Base-by-base conservation (phyloP, 768 basidiomycete species). In the Agaricus sinodeliciosus region DNA sequence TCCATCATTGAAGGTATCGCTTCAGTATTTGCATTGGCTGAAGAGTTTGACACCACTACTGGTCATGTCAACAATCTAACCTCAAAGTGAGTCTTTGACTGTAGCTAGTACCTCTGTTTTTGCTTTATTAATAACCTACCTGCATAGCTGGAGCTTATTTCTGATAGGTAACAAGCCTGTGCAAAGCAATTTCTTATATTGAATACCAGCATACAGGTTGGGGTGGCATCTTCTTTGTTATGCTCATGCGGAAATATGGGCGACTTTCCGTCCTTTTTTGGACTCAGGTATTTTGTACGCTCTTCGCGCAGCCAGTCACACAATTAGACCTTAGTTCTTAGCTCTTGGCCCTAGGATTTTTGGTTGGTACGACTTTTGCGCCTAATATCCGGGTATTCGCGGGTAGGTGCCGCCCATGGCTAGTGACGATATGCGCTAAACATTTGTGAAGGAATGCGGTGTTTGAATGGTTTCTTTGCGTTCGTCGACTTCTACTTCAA, bases 181-280 rank as follows among this genome's bases (percentile, higher is more conserved):
- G 12, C 25, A 16, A 15, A 18, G 7, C 16, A 0, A 25, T 11
- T 41, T 49, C 16, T 4, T 25, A 7, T 45, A 25, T 12, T 27
- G 15, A 26, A 28, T 4, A 43, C 6, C 11, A 16, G 7, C 18
- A 13, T 6, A 41, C 60, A 77, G 82, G 83, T n/a, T 80, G 78
- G 74, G 81, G 83, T 36, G 79, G 79, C 16, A 55, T 82, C n/a
- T 70, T 79, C 55, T 76, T 76, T 15, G 82, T 85, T 6, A 81
- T 85, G 69, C 63, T 84, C 36, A 80, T 85, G 65, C 73, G 82
- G 27, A 76, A 80, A 18, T 75, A 66, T 50, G 85, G 85, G 7
- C 77, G 85, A 41, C 73, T 87, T 1, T 82, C 84, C 0, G 67
- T 85, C 11, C 65, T 87, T 31, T 86, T 86, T 66, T 87, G 84